A percentile compares a stretch with the other conserved stretches of the same genome.
Evolutionary conservation across 2,329 filamentous ascomycete genomes (phyloP).

Genomic region (Diaporthe capsici): DNA sequence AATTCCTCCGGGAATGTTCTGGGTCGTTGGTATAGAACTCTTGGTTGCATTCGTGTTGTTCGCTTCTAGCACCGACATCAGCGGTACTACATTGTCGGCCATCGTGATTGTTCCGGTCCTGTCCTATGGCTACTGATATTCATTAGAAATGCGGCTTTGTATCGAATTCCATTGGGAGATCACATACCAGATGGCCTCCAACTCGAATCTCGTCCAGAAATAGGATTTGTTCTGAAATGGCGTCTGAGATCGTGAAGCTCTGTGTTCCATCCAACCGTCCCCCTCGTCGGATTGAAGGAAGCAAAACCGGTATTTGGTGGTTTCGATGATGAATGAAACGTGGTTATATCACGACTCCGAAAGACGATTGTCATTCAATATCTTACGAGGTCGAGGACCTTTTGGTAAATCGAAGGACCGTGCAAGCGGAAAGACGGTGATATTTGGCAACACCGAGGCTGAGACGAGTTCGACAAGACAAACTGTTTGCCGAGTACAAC

Average conservation of each 20-base stretch:
- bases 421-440: no score
- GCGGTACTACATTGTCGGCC: rapidly evolving
- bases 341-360: background rate
- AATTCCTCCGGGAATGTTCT: background rate
- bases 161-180: rapidly evolving
- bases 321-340: background rate
- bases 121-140: background rate
- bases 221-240: background rate
- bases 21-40: background rate
- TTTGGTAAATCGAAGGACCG: background rate
- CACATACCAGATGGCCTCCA: no score
- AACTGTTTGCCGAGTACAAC: background rate
- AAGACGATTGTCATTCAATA: background rate
- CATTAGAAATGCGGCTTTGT: background rate
- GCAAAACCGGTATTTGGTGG: background rate
- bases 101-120: background rate
- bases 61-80: background rate
- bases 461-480: background rate
- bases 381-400: background rate
- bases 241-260: background rate
- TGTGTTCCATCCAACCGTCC: background rate
- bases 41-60: background rate
- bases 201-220: background rate
- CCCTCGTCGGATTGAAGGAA: background rate
- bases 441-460: background rate